Percentiles rank a stretch among this genome's conserved stretches.
Evolutionary conservation across 2,329 filamentous ascomycete genomes (phyloP).

Genomic region (Fusarium graminum): DNA sequence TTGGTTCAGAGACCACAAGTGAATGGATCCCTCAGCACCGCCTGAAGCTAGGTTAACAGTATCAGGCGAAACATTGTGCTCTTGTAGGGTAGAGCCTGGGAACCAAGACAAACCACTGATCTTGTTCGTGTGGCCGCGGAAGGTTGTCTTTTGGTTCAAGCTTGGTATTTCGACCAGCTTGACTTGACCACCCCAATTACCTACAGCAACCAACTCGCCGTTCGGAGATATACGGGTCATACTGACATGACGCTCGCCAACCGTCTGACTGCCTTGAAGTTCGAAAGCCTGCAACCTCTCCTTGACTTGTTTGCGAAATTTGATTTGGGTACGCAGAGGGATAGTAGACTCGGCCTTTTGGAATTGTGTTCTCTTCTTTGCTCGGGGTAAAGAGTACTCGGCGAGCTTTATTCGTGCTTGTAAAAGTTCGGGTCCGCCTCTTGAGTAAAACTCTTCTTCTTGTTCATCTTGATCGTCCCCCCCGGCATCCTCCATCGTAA

Average conservation of each 20-base stretch:
- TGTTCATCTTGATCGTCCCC: constrained; percentile 76
- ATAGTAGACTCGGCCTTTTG: constrained; percentile 87
- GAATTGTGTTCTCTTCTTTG: constrained; percentile 79
- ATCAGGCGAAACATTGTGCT: constrained; percentile 76
- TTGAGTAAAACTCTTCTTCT: constrained; percentile 96
- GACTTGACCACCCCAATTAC: constrained; percentile 92
- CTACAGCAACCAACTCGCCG: constrained; percentile 85
- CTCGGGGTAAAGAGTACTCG: constrained; percentile 83
- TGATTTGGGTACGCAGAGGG: constrained; percentile 88
- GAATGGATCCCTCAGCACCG: constrained; percentile 86
- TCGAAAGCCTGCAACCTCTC: constrained; percentile 86
- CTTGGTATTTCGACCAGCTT: constrained; percentile 87
- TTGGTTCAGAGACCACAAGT: constrained; percentile 90
- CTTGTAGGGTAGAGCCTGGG: constrained; percentile 81
- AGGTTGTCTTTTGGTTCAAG: constrained; percentile 78
- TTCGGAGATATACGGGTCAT: constrained; percentile 92
- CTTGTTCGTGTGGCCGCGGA: constrained; percentile 88
- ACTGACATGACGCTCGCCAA: constrained; percentile 89
- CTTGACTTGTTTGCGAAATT: constrained; percentile 90
- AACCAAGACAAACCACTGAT: constrained; percentile 93
- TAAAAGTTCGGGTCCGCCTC: constrained; percentile 80
- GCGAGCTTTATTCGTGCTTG: constrained; percentile 84
- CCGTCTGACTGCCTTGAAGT: constrained; percentile 92
- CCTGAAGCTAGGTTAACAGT: constrained; percentile 89
- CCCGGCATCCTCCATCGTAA: constrained; percentile 70